A percentile compares a stretch with the other conserved stretches of the same genome.
These are phyloP conservation scores for Camellia granthamiana DNA, from an alignment of 148 eudicot species.

Conservation along the genomic window DNA sequence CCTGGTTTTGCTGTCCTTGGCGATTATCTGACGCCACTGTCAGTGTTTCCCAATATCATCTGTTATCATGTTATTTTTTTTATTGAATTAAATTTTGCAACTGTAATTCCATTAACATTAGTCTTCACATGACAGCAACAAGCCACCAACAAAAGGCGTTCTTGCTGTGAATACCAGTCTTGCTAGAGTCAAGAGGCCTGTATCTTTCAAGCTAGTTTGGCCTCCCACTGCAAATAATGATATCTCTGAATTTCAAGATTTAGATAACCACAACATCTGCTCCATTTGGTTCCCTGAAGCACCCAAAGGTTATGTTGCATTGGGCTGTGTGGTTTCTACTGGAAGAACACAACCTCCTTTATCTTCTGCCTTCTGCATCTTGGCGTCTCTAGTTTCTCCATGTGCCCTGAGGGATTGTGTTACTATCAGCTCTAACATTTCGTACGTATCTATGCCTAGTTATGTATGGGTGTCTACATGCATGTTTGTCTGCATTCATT, in stretches of 20 bases:
- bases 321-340: slow-evolving; percentile 94
- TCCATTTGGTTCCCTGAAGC: slow-evolving; percentile 97
- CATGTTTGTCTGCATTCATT: slow-evolving; percentile 3
- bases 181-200: slow-evolving; percentile 77
- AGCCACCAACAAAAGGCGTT: slow-evolving; percentile 94
- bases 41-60: slow-evolving; percentile 25
- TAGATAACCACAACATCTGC: slow-evolving; percentile 26
- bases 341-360: slow-evolving; percentile 62
- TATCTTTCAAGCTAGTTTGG: slow-evolving; percentile 78
- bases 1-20: slow-evolving; percentile 97
- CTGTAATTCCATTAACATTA: not conserved
- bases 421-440: slow-evolving; percentile 36
- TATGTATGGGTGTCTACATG: not conserved
- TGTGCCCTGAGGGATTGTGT: slow-evolving; percentile 83
- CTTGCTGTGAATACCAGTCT: slow-evolving; percentile 87
- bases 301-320: slow-evolving; percentile 84
- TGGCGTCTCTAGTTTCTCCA: slow-evolving; percentile 73
- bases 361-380: slow-evolving; percentile 76
- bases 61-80: not conserved
- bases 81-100: not conserved
- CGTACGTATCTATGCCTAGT: slow-evolving; percentile 45
- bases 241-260: slow-evolving; percentile 32
- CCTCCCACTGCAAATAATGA: slow-evolving; percentile 38
- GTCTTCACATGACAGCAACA: slow-evolving; percentile 51
- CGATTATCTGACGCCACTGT: slow-evolving; percentile 92